These are phyloP conservation scores for Hymenoscyphus fraxineus DNA, from an alignment of 2,329 filamentous ascomycete genomes.

Conservation along the genomic window DNA sequence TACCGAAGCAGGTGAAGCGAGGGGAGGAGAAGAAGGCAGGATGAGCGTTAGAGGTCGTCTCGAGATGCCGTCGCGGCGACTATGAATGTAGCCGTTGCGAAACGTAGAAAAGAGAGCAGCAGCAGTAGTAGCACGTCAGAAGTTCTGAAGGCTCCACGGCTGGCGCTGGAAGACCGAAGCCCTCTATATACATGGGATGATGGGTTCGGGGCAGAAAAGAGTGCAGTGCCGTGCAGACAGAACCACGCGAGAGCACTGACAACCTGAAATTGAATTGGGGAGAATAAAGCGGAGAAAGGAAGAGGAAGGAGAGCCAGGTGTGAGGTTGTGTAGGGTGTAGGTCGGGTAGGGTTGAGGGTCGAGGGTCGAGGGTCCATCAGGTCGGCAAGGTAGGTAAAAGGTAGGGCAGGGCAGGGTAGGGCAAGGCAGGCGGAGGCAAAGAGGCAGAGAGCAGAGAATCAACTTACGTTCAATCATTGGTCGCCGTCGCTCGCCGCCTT, in stretches of 20 bases:
- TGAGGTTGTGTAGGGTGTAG: too few relatives aligned
- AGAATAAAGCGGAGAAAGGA: not conserved
- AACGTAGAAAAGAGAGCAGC: not conserved
- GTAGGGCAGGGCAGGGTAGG: not conserved
- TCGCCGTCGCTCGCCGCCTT: conserved; percentile 19
- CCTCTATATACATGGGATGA: conserved; percentile 11
- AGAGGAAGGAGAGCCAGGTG: not conserved
- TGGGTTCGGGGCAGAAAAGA: not conserved
- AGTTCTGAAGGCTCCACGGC: not conserved
- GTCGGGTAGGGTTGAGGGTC: too few relatives aligned
- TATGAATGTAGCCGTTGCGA: not conserved
- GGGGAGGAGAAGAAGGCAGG: not conserved
- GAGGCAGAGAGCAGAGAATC: conserved; percentile 10
- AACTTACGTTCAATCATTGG: conserved; percentile 33
- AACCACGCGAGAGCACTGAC: too few relatives aligned
- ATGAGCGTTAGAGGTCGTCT: not conserved
- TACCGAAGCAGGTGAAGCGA: conserved; percentile 8
- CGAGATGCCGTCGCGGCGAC: not conserved
- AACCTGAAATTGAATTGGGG: too few relatives aligned
- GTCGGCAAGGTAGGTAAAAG: too few relatives aligned
- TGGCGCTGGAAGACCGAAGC: conserved; percentile 4
- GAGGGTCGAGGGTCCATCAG: too few relatives aligned
- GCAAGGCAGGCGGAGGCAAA: not conserved
- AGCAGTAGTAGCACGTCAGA: not conserved
- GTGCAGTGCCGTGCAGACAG: not conserved